phyloP scores from a whole-genome alignment of 2,329 filamentous ascomycete species.

The Aspergillus caelatus region DNA sequence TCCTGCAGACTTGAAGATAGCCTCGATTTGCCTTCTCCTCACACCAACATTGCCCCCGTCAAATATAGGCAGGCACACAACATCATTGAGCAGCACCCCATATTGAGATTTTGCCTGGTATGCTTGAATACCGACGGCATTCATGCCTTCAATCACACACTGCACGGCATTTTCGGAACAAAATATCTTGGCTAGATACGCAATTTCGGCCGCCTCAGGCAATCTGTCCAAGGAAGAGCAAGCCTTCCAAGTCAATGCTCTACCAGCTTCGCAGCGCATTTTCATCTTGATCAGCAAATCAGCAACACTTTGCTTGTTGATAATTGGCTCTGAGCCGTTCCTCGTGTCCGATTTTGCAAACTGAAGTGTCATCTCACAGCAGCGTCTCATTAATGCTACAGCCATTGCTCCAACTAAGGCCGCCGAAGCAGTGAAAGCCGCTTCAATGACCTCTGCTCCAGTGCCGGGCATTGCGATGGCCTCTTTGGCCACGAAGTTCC shows the following conservation, averaged over 20 bases:
- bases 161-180: constrained; percentile 55
- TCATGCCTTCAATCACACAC: constrained; percentile 54
- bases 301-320: constrained; percentile 55
- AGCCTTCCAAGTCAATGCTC: constrained; percentile 58
- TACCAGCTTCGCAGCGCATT: constrained; percentile 54
- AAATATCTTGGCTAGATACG: constrained; percentile 56
- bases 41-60: constrained; percentile 60
- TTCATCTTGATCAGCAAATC: constrained; percentile 58
- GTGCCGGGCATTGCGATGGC: constrained; percentile 37
- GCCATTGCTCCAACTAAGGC: constrained; percentile 59
- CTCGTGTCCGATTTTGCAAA: constrained; percentile 55
- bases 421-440: constrained; percentile 29
- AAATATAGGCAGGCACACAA: constrained; percentile 48
- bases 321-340: constrained; percentile 48
- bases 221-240: constrained; percentile 46
- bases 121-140: constrained; percentile 53
- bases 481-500: not conserved
- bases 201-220: constrained; percentile 41
- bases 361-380: constrained; percentile 55
- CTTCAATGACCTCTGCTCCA: constrained; percentile 43
- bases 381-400: constrained; percentile 56
- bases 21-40: constrained; percentile 52
- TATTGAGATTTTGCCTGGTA: not conserved
- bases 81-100: not conserved
- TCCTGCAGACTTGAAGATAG: constrained; percentile 45